A percentile compares a stretch with the other conserved stretches of the same genome.
Evolutionary conservation across 768 basidiomycete genomes (phyloP).

Genomic region (Suillus subalutaceus): DNA sequence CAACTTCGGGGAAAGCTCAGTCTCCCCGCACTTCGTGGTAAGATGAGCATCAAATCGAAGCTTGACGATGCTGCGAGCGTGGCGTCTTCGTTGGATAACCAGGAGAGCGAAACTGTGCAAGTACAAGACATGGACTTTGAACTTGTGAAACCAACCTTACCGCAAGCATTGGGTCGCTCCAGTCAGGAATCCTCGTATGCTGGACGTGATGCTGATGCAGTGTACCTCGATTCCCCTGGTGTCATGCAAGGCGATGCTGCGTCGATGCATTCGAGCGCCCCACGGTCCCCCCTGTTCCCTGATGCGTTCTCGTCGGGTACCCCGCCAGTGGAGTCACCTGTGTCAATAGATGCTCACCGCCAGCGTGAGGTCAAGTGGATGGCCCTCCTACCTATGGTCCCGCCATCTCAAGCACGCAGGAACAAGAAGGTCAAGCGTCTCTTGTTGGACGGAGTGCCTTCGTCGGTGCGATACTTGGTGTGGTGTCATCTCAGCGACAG

Average conservation of each 20-base stretch:
- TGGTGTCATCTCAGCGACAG: conserved; percentile 84
- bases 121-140: conserved; percentile 85
- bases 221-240: conserved; percentile 23
- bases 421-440: conserved; percentile 80
- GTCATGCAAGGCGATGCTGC: conserved; percentile 43
- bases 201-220: conserved; percentile 23
- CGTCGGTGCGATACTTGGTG: conserved; percentile 81
- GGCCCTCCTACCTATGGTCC: conserved; percentile 54
- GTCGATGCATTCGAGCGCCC: conserved; percentile 41
- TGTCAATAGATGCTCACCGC: conserved; percentile 61
- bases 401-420: conserved; percentile 68
- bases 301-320: conserved; percentile 5
- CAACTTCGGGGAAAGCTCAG: conserved; percentile 65
- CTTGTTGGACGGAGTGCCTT: conserved; percentile 77
- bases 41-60: conserved; percentile 28
- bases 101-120: conserved; percentile 62
- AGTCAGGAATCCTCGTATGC: conserved; percentile 59
- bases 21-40: conserved; percentile 64
- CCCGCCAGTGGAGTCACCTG: conserved; percentile 22
- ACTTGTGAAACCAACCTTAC: conserved; percentile 64
- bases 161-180: conserved; percentile 43
- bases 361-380: conserved; percentile 82
- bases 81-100: conserved; percentile 19
- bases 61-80: conserved; percentile 35
- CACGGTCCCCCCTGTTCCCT: conserved; percentile 27